These are phyloP conservation scores for Quercus aquifolioides DNA, from an alignment of 306 rosid genomes.

Conservation along the genomic window DNA sequence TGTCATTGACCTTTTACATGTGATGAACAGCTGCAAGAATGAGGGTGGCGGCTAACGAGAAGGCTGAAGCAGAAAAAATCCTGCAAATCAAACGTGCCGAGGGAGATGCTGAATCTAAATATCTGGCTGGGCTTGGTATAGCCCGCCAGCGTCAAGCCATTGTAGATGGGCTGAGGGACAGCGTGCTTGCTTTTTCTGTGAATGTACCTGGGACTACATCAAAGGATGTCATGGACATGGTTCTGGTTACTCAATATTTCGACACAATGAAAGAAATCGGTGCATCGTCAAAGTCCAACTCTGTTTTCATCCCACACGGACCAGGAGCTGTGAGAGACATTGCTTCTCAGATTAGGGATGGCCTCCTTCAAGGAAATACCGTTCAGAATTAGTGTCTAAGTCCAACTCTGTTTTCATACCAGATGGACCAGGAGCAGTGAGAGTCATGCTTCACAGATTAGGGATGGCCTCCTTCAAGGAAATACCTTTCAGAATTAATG, in stretches of 20 bases:
- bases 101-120: slow-evolving; percentile 57
- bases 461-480: slow-evolving; percentile 52
- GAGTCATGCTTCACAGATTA: slow-evolving; percentile 42
- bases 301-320: slow-evolving; percentile 57
- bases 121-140: slow-evolving; percentile 49
- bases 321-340: slow-evolving; percentile 54
- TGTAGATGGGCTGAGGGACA: slow-evolving; percentile 58
- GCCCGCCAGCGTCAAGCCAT: slow-evolving; percentile 64
- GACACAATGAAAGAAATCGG: slow-evolving; percentile 61
- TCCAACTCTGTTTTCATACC: slow-evolving; percentile 29
- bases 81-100: slow-evolving; percentile 52
- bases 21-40: slow-evolving; percentile 44
- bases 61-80: slow-evolving; percentile 58
- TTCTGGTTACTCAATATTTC: slow-evolving; percentile 53
- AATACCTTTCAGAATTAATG: background rate
- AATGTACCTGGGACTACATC: slow-evolving; percentile 54
- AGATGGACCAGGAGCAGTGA: slow-evolving; percentile 50
- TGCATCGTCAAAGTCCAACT: slow-evolving; percentile 42
- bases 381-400: background rate
- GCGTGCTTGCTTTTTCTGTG: slow-evolving; percentile 51
- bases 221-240: slow-evolving; percentile 61
- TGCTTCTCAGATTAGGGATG: slow-evolving; percentile 49
- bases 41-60: slow-evolving; percentile 53
- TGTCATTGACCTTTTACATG: background rate
- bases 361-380: slow-evolving; percentile 44